Percentiles rank a stretch among this genome's conserved stretches.
These are phyloP conservation scores for Lolium multiflorum DNA, from an alignment of 176 grass and related monocot genomes.

Conservation along the genomic window DNA sequence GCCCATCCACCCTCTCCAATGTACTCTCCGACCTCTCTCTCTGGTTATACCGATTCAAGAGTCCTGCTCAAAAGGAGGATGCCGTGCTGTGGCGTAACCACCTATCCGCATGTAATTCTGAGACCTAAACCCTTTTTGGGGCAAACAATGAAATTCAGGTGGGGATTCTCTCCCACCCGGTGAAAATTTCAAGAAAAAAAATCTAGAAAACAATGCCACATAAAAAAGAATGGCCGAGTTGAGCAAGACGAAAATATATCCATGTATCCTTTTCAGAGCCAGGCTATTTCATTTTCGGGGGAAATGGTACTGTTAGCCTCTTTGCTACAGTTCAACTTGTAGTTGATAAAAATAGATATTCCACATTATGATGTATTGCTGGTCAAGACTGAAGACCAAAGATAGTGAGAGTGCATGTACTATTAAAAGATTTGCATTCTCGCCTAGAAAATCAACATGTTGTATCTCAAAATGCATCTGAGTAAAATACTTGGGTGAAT, in stretches of 20 bases:
- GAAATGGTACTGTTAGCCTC: background rate
- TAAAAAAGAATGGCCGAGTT: background rate
- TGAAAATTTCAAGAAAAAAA: too few relatives aligned
- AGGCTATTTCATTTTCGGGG: background rate
- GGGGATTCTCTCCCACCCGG: too few relatives aligned
- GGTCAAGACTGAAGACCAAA: background rate
- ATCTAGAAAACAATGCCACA: conserved; percentile 3
- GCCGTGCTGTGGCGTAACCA: too few relatives aligned
- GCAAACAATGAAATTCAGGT: too few relatives aligned
- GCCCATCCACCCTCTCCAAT: too few relatives aligned
- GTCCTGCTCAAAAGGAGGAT: too few relatives aligned
- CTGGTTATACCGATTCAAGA: too few relatives aligned
- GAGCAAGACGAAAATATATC: background rate
- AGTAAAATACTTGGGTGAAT: background rate
- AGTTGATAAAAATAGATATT: background rate
- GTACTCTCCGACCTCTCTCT: too few relatives aligned
- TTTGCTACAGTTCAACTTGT: conserved; percentile 9
- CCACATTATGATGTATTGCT: background rate
- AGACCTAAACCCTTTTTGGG: too few relatives aligned
- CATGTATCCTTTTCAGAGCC: background rate
- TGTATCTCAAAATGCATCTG: background rate
- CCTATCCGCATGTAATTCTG: too few relatives aligned
- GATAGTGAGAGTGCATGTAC: background rate
- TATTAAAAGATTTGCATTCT: background rate
- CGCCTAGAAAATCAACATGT: background rate